Percentiles rank a stretch among this genome's conserved stretches.
These are phyloP conservation scores for Arthrinium phaeospermum DNA, from an alignment of 2,329 filamentous ascomycete genomes.

Conservation along the genomic window DNA sequence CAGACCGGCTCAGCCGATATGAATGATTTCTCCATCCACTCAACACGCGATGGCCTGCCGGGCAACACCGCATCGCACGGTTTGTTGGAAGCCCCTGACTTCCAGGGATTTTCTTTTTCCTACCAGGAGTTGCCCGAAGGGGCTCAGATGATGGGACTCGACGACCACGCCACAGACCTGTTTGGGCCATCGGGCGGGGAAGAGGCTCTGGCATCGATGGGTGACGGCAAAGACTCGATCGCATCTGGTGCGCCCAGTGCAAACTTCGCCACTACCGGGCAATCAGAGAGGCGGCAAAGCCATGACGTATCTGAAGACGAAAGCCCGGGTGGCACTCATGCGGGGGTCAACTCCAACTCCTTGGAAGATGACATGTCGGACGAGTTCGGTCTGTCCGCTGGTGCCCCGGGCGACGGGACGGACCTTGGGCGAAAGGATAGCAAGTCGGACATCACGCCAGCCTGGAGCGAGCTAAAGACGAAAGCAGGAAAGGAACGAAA, in stretches of 20 bases:
- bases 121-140: constrained; percentile 52
- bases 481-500: constrained; percentile 97
- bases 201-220: constrained; percentile 33
- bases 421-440: constrained; percentile 62
- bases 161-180: constrained; percentile 42
- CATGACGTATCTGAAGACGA: constrained; percentile 52
- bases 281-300: constrained; percentile 32
- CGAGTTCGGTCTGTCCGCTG: constrained; percentile 61
- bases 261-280: constrained; percentile 35
- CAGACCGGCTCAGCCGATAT: constrained; percentile 41
- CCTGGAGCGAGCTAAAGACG: constrained; percentile 85
- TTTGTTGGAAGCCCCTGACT: constrained; percentile 54
- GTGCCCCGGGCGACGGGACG: constrained; percentile 55
- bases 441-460: constrained; percentile 63
- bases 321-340: constrained; percentile 49
- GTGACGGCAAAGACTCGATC: constrained; percentile 44
- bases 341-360: constrained; percentile 52
- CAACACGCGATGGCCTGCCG: constrained; percentile 39
- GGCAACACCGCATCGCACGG: constrained; percentile 38
- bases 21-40: constrained; percentile 45
- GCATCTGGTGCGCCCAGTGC: constrained; percentile 44
- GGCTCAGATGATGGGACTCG: constrained; percentile 47
- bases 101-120: constrained; percentile 59
- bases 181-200: constrained; percentile 28
- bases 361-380: constrained; percentile 61